phyloP scores from a whole-genome alignment of 352 stramenopile genomes.

The Phytophthora multivora region DNA sequence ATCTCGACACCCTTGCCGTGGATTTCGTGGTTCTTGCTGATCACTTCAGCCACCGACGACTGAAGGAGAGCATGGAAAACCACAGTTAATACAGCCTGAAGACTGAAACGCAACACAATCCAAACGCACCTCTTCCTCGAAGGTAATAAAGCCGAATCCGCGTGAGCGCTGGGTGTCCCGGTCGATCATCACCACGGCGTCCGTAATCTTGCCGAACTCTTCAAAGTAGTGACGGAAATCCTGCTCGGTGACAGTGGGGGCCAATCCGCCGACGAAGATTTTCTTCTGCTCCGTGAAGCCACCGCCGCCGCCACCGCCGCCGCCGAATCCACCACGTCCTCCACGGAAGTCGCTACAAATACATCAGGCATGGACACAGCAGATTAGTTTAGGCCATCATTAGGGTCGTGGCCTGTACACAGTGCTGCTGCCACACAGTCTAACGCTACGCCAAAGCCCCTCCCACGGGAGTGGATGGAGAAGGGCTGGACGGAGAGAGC shows the following conservation, averaged over 20 bases:
- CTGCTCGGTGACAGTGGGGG: slow-evolving; percentile 84
- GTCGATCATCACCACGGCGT: slow-evolving; percentile 94
- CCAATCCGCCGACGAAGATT: slow-evolving; percentile 93
- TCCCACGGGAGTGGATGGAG: slow-evolving; percentile 30
- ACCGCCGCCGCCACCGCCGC: slow-evolving; percentile 19
- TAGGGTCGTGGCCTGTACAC: slow-evolving; percentile 4
- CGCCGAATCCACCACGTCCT: slow-evolving; percentile 34
- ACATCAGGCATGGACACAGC: slow-evolving; percentile 29
- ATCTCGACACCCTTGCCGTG: slow-evolving; percentile 92
- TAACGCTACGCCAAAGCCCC: slow-evolving; percentile 31
- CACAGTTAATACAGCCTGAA: background rate
- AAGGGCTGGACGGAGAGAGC: slow-evolving; percentile 41
- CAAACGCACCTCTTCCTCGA: slow-evolving; percentile 81
- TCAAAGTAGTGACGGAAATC: slow-evolving; percentile 94
- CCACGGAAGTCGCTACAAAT: slow-evolving; percentile 48
- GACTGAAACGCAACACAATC: background rate
- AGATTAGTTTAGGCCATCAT: slow-evolving; percentile 24
- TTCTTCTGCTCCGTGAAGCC: slow-evolving; percentile 85
- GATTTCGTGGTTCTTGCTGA: slow-evolving; percentile 90
- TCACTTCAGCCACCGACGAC: slow-evolving; percentile 86
- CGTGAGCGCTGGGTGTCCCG: slow-evolving; percentile 90
- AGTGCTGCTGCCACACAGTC: slow-evolving; percentile 11
- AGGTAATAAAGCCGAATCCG: slow-evolving; percentile 94
- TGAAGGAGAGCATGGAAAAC: slow-evolving; percentile 19
- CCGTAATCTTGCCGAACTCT: slow-evolving; percentile 89